Percentiles rank a stretch among this genome's conserved stretches.
Evolutionary conservation across 768 basidiomycete species (phyloP).

Genomic region (Pleurotus djamor): DNA sequence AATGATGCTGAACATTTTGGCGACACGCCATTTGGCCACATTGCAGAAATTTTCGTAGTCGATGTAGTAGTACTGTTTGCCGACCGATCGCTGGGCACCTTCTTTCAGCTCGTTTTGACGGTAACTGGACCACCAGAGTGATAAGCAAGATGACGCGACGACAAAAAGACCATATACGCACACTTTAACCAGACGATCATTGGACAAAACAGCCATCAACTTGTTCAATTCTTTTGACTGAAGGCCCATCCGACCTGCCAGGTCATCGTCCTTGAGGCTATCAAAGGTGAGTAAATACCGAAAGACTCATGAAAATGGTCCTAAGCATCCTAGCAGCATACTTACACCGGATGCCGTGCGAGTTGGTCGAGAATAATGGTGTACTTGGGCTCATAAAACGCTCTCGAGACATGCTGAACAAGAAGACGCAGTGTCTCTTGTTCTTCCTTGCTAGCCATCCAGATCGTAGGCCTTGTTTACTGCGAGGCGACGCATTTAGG

Average conservation of each 20-base stretch:
- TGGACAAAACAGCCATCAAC: slow-evolving; percentile 80
- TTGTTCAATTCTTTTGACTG: slow-evolving; percentile 91
- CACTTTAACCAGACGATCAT: slow-evolving; percentile 79
- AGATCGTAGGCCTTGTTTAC: background rate
- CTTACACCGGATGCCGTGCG: slow-evolving; percentile 92
- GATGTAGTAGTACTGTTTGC: slow-evolving; percentile 94
- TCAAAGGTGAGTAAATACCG: slow-evolving; percentile 12
- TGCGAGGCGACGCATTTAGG: background rate
- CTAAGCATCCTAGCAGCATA: slow-evolving; percentile 25
- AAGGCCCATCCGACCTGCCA: slow-evolving; percentile 88
- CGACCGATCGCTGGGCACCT: slow-evolving; percentile 82
- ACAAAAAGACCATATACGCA: slow-evolving; percentile 31
- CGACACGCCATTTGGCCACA: slow-evolving; percentile 96
- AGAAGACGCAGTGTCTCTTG: slow-evolving; percentile 81
- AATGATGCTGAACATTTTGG: slow-evolving; percentile 87
- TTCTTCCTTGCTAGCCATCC: slow-evolving; percentile 74
- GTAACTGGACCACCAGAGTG: slow-evolving; percentile 45
- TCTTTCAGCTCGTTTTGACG: slow-evolving; percentile 92
- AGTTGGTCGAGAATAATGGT: slow-evolving; percentile 94
- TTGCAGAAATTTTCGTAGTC: slow-evolving; percentile 95
- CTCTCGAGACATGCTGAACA: slow-evolving; percentile 89
- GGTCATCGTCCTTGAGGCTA: slow-evolving; percentile 91
- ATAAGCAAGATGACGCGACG: background rate
- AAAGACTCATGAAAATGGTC: slow-evolving; percentile 9
- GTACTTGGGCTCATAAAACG: slow-evolving; percentile 93